Evolutionary conservation across 768 basidiomycete species (phyloP), one percentile per base, ranked within the genome.

Genomic region (Russula virescens): DNA sequence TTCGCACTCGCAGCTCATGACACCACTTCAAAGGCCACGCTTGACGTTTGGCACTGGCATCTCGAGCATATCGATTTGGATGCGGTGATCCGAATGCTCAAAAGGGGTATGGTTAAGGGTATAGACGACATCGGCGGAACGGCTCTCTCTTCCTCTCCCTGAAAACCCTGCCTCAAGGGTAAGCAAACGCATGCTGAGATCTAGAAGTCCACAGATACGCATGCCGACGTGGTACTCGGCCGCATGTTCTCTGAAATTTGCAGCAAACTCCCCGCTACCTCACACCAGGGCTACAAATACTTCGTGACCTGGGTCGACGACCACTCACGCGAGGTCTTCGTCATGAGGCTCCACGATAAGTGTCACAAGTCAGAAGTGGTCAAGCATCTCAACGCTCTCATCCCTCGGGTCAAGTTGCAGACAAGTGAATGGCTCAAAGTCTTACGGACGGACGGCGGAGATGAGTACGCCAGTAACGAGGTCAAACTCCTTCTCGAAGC

Each of bases 221-320:
- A 7, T 34, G 43, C 35, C 1, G 46, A 50, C 2, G 21, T n/a
- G 1, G 16, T 42, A 26, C 57, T 52, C 26, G 19, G 63, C n/a
- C 38, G 47, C 23, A 19, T 67, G 6, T 70, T 66, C 55, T 65
- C 62, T 0, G 69, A 72, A 28, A 26, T 73, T 0, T 71, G 68
- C 45, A 65, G 72, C 3, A 67, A 66, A 3, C 62, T 70, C 53
- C 54, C 65, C 18, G 67, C 53, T 0, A 34, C 47, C 0, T 65
- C 66, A 0, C 35, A 43, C 26, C 25, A 25, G 0, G 66, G 71
- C 2, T 61, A 55, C 3, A 10, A 43, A 2, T 73, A 73, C 28
- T 64, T 66, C 47, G 40, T 65, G 2, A 69, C 66, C 19, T 72
- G 64, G 26, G 67, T 69, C 2, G 70, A 72, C 45, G 65, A 59